phyloP scores from a whole-genome alignment of 345 rosid genomes.

The Hibiscus syriacus region DNA sequence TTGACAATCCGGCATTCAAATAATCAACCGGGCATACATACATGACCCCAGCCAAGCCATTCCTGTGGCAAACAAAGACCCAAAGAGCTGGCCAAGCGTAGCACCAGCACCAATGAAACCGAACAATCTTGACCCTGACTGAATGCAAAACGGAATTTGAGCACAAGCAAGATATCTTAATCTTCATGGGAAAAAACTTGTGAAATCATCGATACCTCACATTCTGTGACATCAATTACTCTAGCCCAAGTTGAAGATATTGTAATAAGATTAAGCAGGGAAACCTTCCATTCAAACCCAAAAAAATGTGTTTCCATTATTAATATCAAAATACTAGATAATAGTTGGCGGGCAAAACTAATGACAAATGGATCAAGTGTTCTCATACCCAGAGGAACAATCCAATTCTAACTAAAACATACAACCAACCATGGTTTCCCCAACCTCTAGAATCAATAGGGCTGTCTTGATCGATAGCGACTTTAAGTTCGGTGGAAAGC shows the following conservation, averaged over 20 bases:
- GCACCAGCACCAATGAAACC: conserved; percentile 99
- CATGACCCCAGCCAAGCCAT: conserved; percentile 93
- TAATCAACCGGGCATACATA: conserved; percentile 28
- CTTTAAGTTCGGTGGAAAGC: conserved; percentile 26
- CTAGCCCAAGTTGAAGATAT: conserved; percentile 99
- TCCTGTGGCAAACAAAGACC: conserved; percentile 75
- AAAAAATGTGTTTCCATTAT: background rate
- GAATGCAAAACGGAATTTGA: conserved; percentile 32
- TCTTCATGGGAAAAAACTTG: background rate
- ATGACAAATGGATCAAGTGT: conserved; percentile 7
- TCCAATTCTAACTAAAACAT: conserved; percentile 70
- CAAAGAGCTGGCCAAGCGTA: conserved; percentile 93
- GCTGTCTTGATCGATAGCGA: conserved; percentile 22
- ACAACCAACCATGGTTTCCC: conserved; percentile 61
- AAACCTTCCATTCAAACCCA: conserved; percentile 41
- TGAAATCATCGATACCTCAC: conserved; percentile 49
- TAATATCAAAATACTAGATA: background rate
- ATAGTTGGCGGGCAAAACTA: background rate
- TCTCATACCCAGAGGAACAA: conserved; percentile 82
- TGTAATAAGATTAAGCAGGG: conserved; percentile 81
- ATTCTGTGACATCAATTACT: conserved; percentile 85
- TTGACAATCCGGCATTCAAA: conserved; percentile 4
- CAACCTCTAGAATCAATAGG: conserved; percentile 32
- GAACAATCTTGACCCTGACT: conserved; percentile 97
- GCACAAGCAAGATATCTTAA: conserved; percentile 10